Evolutionary conservation across 2,329 filamentous ascomycete genomes (phyloP).

Genomic region (Trichoderma koningii): DNA sequence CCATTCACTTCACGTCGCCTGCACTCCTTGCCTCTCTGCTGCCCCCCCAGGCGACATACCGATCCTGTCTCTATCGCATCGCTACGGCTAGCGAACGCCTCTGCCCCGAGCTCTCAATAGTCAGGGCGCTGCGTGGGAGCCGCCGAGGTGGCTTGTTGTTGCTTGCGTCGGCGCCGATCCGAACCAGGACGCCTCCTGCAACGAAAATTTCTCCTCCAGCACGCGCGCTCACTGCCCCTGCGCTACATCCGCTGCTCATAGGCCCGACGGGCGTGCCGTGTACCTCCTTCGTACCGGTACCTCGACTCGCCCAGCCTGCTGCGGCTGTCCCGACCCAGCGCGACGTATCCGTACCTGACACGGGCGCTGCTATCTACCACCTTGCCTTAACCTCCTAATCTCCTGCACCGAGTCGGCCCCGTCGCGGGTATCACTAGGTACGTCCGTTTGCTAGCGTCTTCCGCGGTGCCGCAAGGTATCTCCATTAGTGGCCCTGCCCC

Average conservation of each 20-base stretch:
- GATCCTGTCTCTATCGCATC: conserved; percentile 23
- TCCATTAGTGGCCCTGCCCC: conserved; percentile 7
- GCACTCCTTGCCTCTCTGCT: conserved; percentile 31
- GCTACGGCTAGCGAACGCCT: conserved; percentile 26
- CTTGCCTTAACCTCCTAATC: conserved; percentile 9
- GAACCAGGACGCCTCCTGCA: conserved; percentile 27
- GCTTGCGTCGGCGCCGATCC: conserved; percentile 24
- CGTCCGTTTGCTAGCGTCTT: conserved; percentile 23
- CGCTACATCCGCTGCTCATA: conserved; percentile 25
- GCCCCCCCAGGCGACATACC: conserved; percentile 26
- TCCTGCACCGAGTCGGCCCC: conserved; percentile 21
- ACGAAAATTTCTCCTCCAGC: conserved; percentile 41
- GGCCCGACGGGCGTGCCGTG: not conserved
- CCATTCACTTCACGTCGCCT: conserved; percentile 32
- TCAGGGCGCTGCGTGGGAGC: conserved; percentile 24
- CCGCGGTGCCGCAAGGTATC: conserved; percentile 12
- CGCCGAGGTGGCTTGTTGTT: conserved; percentile 25
- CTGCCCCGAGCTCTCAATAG: conserved; percentile 18
- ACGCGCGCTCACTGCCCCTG: conserved; percentile 25
- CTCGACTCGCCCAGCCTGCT: not conserved
- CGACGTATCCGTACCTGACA: conserved; percentile 20
- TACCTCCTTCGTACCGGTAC: conserved; percentile 9
- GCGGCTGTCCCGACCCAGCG: not conserved
- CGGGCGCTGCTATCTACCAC: not conserved
- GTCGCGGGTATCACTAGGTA: conserved; percentile 24